Evolutionary conservation across 2,329 filamentous ascomycete species (phyloP), one percentile per base, ranked within the genome.

Genomic region (Zalaria sp.): DNA sequence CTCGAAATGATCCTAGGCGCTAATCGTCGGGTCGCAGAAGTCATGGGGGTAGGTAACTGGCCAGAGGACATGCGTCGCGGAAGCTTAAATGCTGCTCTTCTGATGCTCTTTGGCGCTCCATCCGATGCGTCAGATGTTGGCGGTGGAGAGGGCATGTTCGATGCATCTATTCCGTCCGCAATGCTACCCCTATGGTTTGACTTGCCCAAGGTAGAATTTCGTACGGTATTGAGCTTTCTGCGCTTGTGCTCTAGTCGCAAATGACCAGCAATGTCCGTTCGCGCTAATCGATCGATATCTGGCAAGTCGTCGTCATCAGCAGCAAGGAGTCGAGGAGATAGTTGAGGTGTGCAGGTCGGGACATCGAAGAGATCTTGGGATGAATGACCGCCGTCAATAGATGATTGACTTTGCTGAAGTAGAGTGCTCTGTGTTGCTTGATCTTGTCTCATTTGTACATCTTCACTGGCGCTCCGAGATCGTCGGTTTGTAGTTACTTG

Each of bases 221-320:
- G 18, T 18, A 18, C 18, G 18, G 18, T 18, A 9, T 18, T 18
- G 3, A 37, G 40, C 36, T 53, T 53, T 11, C 52, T 49, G 10
- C 49, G 46, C 38, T 51, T 55, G 34, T 39, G 31, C 5, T 47
- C 46, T 8, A 42, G 27, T 29, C 51, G 51, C 6, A 47, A 39
- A 18, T 29, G 44, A 28, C 40, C 44, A 7, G 34, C n/a, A 28
- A 45, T 27, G 34, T 42, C 46, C 18, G 44, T 41, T 36, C 42
- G 39, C 18, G 55, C 25, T 4, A 56, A 34, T 25, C 42, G 39
- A 29, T 50, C 49, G 5, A 57, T 35, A 32, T 57, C 55, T 2
- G 54, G 56, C 11, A 59, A 48, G 10, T 54, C 54, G 27, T 58
- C 52, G 34, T 53, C 49, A 27, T 43, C 43, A 31, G 31, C 18